Conservation (phyloP, 305 asterid species). For the Solanum aculeatissimum region DNA sequence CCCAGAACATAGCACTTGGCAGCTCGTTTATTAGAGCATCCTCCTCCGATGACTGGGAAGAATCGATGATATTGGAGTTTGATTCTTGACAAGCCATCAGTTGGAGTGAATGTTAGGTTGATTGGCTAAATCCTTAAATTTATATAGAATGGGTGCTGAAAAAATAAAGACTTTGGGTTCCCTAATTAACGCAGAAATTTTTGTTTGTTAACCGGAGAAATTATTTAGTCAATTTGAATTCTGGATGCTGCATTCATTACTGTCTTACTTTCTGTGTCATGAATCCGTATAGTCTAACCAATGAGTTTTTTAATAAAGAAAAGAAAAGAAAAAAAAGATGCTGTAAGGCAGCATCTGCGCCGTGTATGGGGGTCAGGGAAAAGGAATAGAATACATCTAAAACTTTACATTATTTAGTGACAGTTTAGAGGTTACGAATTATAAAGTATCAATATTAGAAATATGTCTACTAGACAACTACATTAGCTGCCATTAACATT, state of each 20-base stretch:
- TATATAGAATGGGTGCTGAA: neutral
- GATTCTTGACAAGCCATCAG: neutral
- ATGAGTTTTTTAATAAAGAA: neutral
- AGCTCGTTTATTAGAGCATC: neutral
- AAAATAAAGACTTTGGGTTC: neutral
- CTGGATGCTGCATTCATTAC: too few species aligned
- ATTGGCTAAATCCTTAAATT: neutral
- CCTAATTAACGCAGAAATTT: neutral
- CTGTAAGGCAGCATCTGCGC: neutral
- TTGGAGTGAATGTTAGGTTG: neutral
- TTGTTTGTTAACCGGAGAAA: neutral
- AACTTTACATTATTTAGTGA: neutral
- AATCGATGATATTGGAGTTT: neutral
- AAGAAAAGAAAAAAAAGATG: neutral
- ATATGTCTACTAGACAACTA: neutral
- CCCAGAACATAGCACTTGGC: slow-evolving; percentile 30
- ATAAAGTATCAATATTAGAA: neutral
- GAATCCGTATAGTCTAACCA: neutral
- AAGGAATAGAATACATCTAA: neutral
- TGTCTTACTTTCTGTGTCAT: neutral
- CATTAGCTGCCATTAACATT: too few species aligned
- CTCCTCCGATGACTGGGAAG: neutral
- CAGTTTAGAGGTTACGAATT: neutral
- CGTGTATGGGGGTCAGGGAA: neutral
- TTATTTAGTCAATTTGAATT: neutral